Base-by-base conservation (phyloP, 306 rosid species). In the Astragalus glycyphyllos region DNA sequence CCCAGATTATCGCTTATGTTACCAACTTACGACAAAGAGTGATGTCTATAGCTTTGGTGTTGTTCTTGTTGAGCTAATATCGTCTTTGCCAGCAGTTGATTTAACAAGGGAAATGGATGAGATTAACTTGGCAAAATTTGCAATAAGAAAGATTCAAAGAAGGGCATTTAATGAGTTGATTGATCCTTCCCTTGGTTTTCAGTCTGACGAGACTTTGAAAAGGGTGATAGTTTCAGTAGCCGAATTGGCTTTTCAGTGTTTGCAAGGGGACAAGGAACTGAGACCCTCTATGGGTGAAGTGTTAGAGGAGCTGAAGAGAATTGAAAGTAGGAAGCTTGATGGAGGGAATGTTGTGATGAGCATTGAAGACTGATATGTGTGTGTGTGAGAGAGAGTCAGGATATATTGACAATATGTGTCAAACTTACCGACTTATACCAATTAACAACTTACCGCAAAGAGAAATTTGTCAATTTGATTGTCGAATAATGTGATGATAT, bases 41-140 rank as follows among this genome's bases (percentile, higher is more conserved):
- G 91, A 89, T 61, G 96, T 86, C 3, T 83, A 86, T 20, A 86
- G 86, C 77, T 89, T 86, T 11, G 88, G 91, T 1, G 91, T 89
- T 40, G 88, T 89, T 34, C 83, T 89, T 9, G 63, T 72, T 3
- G 91, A 89, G 80, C 84, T 88, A 20, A 67, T 86, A 51, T 86
- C 95, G 5, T 86, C 91, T 9, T 29, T 78, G 77, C 88, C 87
- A n/a, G 86, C 96, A 1, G 86, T 89, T 64, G 88, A 89, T 56
- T 69, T 81, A 23, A 48, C 57, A 12, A 65, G 92, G 59, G 80
- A 64, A 1, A 64, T 63, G n/a, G 80, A 81, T 59, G 79, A 79
- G 17, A 42, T 80, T 26, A 65, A 57, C 58, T 40, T 80, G 61
- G 78, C 69, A n/a, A 64, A 64, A 63, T 69, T 80, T 6, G 84